Evolutionary conservation across 2,329 filamentous ascomycete species (phyloP).

Genomic region (Thermothelomyces thermophilus): DNA sequence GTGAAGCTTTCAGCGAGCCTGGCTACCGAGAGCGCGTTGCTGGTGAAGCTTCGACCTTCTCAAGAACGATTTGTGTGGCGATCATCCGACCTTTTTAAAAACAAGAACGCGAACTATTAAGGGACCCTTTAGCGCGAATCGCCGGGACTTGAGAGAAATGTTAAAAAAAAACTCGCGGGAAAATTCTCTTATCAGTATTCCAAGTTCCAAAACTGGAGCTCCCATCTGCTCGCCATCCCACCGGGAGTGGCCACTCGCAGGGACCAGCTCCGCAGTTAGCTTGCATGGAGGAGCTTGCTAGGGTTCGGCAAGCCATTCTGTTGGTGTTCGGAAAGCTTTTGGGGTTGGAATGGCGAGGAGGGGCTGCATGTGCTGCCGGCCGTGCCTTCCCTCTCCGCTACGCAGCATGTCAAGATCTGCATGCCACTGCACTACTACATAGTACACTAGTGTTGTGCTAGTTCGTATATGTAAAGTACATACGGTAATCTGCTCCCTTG

Average conservation of each 20-base stretch:
- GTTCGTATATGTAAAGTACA: too few relatives aligned
- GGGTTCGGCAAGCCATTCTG: not conserved
- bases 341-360: not conserved
- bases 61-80: not conserved
- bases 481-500: too few relatives aligned
- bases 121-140: not conserved
- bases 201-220: slow-evolving; percentile 1
- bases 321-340: not conserved
- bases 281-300: slow-evolving; percentile 3
- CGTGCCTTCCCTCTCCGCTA: too few relatives aligned
- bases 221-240: not conserved
- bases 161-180: slow-evolving; percentile 8
- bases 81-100: slow-evolving; percentile 9
- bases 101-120: not conserved
- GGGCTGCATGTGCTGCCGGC: too few relatives aligned
- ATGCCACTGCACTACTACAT: too few relatives aligned
- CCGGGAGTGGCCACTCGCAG: slow-evolving; percentile 9
- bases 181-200: slow-evolving; percentile 24
- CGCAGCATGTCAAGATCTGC: too few relatives aligned
- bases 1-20: slow-evolving; percentile 4
- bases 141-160: not conserved
- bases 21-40: slow-evolving; percentile 4
- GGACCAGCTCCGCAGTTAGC: not conserved
- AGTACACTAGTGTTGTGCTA: too few relatives aligned
- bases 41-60: not conserved